Percentiles rank a stretch among this genome's conserved stretches.
phyloP scores from a whole-genome alignment of 176 grass and related monocot genomes.

The Oryza officinalis region DNA sequence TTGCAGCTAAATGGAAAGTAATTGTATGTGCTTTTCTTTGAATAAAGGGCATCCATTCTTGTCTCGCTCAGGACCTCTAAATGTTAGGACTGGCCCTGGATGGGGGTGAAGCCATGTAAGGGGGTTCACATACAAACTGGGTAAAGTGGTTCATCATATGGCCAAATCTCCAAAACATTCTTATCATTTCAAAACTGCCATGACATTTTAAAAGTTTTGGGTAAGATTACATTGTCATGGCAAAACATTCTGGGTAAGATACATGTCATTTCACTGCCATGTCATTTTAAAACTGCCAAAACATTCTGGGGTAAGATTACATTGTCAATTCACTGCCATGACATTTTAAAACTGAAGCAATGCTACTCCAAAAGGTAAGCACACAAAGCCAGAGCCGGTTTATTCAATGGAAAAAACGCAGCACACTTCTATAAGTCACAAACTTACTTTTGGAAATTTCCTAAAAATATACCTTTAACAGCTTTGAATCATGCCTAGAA shows the following conservation, averaged over 20 bases:
- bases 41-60: neutral
- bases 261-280: slow-evolving; percentile 24
- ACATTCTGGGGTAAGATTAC: neutral
- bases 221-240: too few relatives aligned
- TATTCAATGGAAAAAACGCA: slow-evolving; percentile 21
- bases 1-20: neutral
- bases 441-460: slow-evolving; percentile 35
- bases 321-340: slow-evolving; percentile 20
- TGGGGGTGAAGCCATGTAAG: neutral
- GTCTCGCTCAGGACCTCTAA: neutral
- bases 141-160: neutral
- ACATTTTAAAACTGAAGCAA: slow-evolving; percentile 13
- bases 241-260: neutral
- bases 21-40: neutral
- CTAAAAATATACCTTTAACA: slow-evolving; percentile 66
- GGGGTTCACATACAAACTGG: neutral
- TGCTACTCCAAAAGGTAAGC: slow-evolving; percentile 11
- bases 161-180: neutral
- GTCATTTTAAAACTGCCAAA: neutral
- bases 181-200: slow-evolving; percentile 23
- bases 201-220: neutral
- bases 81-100: neutral
- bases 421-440: slow-evolving; percentile 27
- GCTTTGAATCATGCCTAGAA: slow-evolving; percentile 69
- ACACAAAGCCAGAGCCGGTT: slow-evolving; percentile 13